These are phyloP conservation scores for Solanum clarkiae DNA, from an alignment of 257 asterid genomes.

Conservation along the genomic window DNA sequence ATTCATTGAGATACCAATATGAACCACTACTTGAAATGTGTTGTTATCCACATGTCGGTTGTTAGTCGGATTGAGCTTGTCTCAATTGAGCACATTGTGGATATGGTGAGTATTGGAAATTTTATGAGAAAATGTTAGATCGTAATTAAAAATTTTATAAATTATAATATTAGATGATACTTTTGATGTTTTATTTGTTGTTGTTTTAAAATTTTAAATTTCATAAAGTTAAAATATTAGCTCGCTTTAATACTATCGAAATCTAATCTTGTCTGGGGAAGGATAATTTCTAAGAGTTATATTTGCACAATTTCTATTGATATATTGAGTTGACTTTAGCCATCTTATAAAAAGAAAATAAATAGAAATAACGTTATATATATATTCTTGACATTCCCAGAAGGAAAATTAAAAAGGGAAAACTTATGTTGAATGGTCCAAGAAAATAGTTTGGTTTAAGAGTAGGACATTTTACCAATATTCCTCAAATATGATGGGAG, in stretches of 20 bases:
- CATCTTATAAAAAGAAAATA: background rate
- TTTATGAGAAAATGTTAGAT: background rate
- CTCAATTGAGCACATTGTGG: background rate
- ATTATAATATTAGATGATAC: background rate
- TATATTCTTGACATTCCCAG: background rate
- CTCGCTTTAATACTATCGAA: background rate
- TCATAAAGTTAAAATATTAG: background rate
- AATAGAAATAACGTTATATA: background rate
- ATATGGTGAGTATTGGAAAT: background rate
- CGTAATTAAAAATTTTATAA: background rate
- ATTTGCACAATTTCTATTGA: background rate
- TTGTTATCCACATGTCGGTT: background rate
- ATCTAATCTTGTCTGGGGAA: background rate
- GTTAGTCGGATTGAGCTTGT: background rate
- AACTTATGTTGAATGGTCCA: background rate
- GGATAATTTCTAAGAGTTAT: background rate
- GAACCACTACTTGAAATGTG: background rate
- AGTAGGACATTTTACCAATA: conserved; percentile 1
- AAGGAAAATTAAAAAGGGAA: background rate
- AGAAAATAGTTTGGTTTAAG: background rate
- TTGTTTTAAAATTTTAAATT: background rate
- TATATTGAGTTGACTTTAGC: background rate
- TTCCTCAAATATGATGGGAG: background rate
- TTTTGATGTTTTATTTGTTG: background rate
- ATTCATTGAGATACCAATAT: background rate